Base-by-base conservation (phyloP, 768 basidiomycete species). In the Austroboletus festivus region DNA sequence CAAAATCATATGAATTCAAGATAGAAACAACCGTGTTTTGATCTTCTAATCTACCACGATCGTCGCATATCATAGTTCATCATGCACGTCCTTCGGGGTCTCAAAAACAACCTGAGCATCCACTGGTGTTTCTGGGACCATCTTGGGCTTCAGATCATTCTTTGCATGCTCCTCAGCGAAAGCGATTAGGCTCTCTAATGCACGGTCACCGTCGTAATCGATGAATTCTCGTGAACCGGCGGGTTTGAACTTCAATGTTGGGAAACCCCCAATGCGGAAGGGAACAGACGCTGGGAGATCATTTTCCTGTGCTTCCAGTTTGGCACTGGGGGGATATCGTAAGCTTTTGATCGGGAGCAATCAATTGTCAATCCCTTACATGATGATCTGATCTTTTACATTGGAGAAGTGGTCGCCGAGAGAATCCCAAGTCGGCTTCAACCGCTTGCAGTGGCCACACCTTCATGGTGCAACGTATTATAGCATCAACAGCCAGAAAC, bases 361-460 rank as follows among this genome's bases (percentile, higher is more conserved):
- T 1, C 2, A 26, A n/a, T 15, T 1, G 10, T 23, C 22, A 20
- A 4, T 69, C 79, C 28, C 71, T 43, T 67, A 94, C 93, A 95
- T 93, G 58, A 82, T 56, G 47, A 96, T 59, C 31, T 78, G 79
- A 62, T 93, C 85, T 70, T 86, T 84, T 66, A 84, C 74, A 45
- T 74, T 65, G 39, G 81, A 79, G 70, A 84, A 98, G 63, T 86
- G 86, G 63, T 94, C 88, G 47, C 80, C 96, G 31, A 99, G 81
- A 21, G 75, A 79, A 51, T 97, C 94, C 92, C 93, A 99, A 34
- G 73, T 89, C 12, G 96, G 95, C 68, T 88, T 89, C 58, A 99
- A 82, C 60, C 93, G 92, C 73, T 96, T 96, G 86, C 93, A 94
- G 80, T 93, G 92, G 38, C 89, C 89, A 62, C 89, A 91, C 85